A percentile compares a stretch with the other conserved stretches of the same genome.
These are phyloP conservation scores for Candida oleophila DNA, from an alignment of 805 yeast species.

Conservation along the genomic window DNA sequence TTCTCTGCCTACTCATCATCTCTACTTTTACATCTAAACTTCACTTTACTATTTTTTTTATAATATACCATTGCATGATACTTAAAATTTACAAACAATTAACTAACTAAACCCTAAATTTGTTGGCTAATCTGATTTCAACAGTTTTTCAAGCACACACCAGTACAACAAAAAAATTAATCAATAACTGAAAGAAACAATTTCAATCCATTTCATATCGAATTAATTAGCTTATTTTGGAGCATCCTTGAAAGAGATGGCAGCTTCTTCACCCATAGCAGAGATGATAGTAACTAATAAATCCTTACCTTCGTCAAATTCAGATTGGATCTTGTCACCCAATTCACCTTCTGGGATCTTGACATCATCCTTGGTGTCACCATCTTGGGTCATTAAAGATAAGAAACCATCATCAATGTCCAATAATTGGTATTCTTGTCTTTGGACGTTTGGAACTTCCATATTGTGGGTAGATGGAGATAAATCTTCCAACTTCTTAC, in stretches of 20 bases:
- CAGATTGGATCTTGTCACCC: constrained; percentile 89
- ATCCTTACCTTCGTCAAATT: constrained; percentile 98
- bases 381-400: constrained; percentile 93
- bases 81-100: constrained; percentile 5
- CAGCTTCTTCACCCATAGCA: constrained; percentile 99
- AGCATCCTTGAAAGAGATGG: constrained; percentile 97
- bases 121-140: background rate
- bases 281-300: constrained; percentile 93
- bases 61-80: constrained; percentile 1
- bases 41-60: background rate
- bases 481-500: constrained; percentile 98
- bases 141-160: background rate
- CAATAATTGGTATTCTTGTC: constrained; percentile 95
- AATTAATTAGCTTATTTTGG: constrained; percentile 52
- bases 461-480: constrained; percentile 99
- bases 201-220: constrained; percentile 2
- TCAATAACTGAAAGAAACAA: constrained; percentile 2
- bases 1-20: background rate
- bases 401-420: constrained; percentile 98
- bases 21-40: background rate
- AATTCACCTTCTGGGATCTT: constrained; percentile 97
- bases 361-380: constrained; percentile 99
- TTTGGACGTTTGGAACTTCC: constrained; percentile 98
- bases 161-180: background rate
- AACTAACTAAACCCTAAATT: background rate